A percentile compares a stretch with the other conserved stretches of the same genome.
Conservation (phyloP, 768 basidiomycete species). For the Panaeolus cyanescens region DNA sequence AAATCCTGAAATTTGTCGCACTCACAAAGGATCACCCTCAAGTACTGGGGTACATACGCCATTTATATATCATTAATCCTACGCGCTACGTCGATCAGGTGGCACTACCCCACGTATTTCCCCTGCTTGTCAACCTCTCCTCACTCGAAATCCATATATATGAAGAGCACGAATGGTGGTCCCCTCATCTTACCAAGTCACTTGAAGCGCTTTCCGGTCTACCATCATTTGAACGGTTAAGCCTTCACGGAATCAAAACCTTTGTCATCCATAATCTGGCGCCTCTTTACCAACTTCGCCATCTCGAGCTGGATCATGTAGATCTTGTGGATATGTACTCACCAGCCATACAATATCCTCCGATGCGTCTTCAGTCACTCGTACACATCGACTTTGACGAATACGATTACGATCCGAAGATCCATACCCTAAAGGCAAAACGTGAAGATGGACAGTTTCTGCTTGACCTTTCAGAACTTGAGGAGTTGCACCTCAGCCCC, state of each 20-base stretch:
- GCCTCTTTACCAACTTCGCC: background rate
- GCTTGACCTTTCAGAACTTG: too few species aligned
- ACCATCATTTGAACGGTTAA: background rate
- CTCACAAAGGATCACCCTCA: background rate
- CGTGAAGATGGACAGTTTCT: background rate
- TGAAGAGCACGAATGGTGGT: background rate
- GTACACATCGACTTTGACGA: background rate
- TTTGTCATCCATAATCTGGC: background rate
- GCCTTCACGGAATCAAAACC: background rate
- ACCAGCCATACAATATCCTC: background rate
- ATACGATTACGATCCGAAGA: background rate
- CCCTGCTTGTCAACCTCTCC: background rate
- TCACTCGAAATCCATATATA: background rate
- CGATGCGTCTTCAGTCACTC: background rate
- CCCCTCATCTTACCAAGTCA: background rate
- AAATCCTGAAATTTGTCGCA: background rate
- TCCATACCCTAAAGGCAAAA: background rate
- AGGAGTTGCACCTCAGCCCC: too few species aligned
- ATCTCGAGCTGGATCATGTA: background rate
- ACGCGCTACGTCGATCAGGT: background rate
- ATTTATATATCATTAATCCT: background rate
- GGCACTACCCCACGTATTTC: background rate
- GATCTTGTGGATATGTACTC: background rate
- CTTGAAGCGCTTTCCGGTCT: background rate
- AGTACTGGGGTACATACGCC: background rate